Conservation (phyloP, 768 basidiomycete genomes). For the Suillus subalutaceus region DNA sequence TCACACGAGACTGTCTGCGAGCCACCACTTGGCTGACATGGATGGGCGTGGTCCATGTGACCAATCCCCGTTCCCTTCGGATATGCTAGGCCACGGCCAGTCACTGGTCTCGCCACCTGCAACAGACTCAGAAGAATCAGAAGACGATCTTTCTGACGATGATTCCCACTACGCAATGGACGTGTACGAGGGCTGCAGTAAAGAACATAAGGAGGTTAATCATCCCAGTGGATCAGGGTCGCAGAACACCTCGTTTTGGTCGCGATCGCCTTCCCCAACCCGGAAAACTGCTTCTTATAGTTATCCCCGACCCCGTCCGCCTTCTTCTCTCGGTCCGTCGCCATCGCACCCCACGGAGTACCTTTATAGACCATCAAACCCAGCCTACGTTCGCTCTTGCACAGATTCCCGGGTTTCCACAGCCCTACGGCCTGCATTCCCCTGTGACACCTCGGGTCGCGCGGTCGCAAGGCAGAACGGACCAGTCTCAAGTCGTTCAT, state of each 20-base stretch:
- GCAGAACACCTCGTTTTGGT: constrained; percentile 11
- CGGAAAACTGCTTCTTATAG: constrained; percentile 9
- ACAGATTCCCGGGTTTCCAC: constrained; percentile 38
- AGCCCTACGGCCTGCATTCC: constrained; percentile 35
- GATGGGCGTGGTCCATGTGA: constrained; percentile 19
- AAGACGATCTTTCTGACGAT: constrained; percentile 30
- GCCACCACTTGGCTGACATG: constrained; percentile 23
- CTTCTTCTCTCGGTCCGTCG: constrained; percentile 9
- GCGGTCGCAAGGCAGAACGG: constrained; percentile 2
- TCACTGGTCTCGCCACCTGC: constrained; percentile 33
- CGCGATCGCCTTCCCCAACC: constrained; percentile 13
- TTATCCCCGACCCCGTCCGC: constrained; percentile 3
- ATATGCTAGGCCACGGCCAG: constrained; percentile 13
- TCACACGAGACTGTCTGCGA: constrained; percentile 43
- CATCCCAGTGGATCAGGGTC: constrained; percentile 8
- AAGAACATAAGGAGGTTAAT: constrained; percentile 22
- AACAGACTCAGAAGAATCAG: constrained; percentile 21
- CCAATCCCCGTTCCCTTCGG: constrained; percentile 10
- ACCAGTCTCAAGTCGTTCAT: background rate
- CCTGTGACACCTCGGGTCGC: constrained; percentile 14
- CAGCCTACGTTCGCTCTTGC: constrained; percentile 35
- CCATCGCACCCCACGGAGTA: constrained; percentile 20
- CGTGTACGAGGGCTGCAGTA: constrained; percentile 3
- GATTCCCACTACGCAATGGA: constrained; percentile 31
- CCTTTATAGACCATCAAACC: constrained; percentile 33